These are phyloP conservation scores for Closterium sp. DNA, from an alignment of 139 green algal genomes.

Conservation along the genomic window DNA sequence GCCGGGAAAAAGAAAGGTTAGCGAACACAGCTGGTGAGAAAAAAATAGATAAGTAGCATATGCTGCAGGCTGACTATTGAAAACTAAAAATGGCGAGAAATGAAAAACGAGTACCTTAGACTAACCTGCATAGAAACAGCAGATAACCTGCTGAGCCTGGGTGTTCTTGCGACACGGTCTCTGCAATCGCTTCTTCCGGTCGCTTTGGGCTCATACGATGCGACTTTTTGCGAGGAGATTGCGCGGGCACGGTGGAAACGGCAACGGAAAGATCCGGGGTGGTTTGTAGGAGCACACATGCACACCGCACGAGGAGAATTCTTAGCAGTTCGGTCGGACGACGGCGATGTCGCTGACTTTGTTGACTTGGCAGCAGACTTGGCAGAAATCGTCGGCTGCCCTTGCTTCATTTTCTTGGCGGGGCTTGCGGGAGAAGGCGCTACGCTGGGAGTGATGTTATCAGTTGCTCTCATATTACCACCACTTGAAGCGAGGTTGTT, in stretches of 20 bases:
- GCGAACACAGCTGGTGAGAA: no score
- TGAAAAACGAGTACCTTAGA: not conserved
- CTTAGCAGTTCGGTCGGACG: not conserved
- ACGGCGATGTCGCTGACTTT: not conserved
- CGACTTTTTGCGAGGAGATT: not conserved
- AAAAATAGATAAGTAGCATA: no score
- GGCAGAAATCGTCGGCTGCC: not conserved
- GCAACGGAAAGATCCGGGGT: not conserved
- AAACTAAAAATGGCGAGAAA: not conserved
- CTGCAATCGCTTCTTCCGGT: not conserved
- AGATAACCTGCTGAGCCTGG: not conserved
- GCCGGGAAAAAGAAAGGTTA: not conserved
- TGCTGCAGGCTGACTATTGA: no score
- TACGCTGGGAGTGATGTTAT: not conserved
- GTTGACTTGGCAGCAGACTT: not conserved
- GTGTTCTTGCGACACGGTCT: not conserved
- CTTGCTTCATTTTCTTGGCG: not conserved
- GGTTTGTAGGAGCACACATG: not conserved
- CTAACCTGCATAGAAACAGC: not conserved
- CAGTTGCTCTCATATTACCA: not conserved
- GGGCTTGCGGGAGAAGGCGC: not conserved
- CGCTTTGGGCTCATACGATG: not conserved
- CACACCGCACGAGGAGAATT: not conserved
- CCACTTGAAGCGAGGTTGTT: not conserved
- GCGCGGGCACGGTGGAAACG: not conserved